These are phyloP conservation scores for Rhizopus sp. DNA, from an alignment of 371 early-diverging fungal species.

Conservation along the genomic window DNA sequence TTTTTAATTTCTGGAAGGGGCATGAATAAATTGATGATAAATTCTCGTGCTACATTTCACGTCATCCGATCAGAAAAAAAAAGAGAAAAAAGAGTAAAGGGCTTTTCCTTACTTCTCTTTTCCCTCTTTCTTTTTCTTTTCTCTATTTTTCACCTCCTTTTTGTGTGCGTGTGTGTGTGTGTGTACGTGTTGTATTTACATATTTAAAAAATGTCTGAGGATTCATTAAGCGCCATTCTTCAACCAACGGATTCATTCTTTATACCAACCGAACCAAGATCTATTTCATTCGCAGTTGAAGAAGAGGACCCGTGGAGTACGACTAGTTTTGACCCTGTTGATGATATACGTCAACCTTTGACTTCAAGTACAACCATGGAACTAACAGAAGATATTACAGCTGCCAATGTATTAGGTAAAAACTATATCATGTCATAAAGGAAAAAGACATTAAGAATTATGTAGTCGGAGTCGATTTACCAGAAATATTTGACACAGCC, in stretches of 20 bases:
- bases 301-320: constrained; percentile 33
- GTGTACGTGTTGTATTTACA: too few relatives aligned
- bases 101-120: not conserved
- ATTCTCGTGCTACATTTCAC: not conserved
- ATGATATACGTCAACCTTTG: constrained; percentile 22
- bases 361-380: constrained; percentile 11
- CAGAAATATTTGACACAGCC: constrained; percentile 59
- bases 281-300: constrained; percentile 26
- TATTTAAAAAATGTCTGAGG: constrained; percentile 1
- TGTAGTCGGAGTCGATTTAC: constrained; percentile 58
- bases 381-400: constrained; percentile 24
- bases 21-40: too few relatives aligned
- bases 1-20: too few relatives aligned
- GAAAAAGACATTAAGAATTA: not conserved
- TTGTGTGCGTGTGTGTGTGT: not conserved
- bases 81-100: too few relatives aligned
- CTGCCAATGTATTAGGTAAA: constrained; percentile 31
- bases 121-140: not conserved
- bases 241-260: constrained; percentile 13
- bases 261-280: constrained; percentile 16
- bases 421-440: not conserved
- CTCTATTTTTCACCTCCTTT: not conserved
- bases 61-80: not conserved
- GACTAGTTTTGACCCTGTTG: constrained; percentile 25
- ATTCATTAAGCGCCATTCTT: constrained; percentile 1